Base-by-base conservation (phyloP, 225 moss, liverwort and hornwort species). In the Asterella californica region DNA sequence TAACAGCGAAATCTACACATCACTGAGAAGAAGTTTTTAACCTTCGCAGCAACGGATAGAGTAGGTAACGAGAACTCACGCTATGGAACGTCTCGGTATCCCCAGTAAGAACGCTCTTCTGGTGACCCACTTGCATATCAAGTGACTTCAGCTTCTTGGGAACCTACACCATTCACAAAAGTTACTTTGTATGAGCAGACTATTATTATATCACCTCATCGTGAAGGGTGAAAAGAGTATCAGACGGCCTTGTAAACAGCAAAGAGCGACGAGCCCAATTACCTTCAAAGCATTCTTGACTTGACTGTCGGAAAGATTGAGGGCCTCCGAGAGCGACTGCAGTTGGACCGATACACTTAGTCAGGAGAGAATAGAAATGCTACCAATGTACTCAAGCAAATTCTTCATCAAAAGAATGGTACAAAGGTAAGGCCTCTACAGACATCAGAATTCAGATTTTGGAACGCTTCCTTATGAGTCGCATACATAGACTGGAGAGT, bases 31-130 rank as follows among this genome's bases (percentile, higher is more conserved):
- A 19, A n/a, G n/a, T n/a, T n/a, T n/a, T n/a, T n/a, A 70, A 70
- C 5, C 15, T 22, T 37, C 32, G 15, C 32, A 1, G 65, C 65
- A 9, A 65, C 7, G 25, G 30, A n/a, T n/a, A 46, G 19, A 22
- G 14, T 11, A 46, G 46, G 30, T 22, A 46, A 9, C n/a, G 4
- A n/a, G 10, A 74, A 84, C 96, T 87, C 81, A 97, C 96, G 78
- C 89, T 93, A 74, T 97, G 96, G 72, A 94, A 89, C 22, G 96
- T 97, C 77, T 97, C 96, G 79, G 85, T 90, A 76, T 97, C 94
- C 34, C 93, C 94, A 47, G 78, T 90, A 69, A 90, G 89, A 76
- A 92, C 84, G 45, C 84, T 90, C 75, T 90, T 94, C 71, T 91
- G 83, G 7, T 50, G 83, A 60, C 96, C 94, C 63, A 97, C 81